Percentiles rank a stretch among this genome's conserved stretches.
Conservation (phyloP, 1,139 yeast species). For the Blastobotrys serpentis region DNA sequence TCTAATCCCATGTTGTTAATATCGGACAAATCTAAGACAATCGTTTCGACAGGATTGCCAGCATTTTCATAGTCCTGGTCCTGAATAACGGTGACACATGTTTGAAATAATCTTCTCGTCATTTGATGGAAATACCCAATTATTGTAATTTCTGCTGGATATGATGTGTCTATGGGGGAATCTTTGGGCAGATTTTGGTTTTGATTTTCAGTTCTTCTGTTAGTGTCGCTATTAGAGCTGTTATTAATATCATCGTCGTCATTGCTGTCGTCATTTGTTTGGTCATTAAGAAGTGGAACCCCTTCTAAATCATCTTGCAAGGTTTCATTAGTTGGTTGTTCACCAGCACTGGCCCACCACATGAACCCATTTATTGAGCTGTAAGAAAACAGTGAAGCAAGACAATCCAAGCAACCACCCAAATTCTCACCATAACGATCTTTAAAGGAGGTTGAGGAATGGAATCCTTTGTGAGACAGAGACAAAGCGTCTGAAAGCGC, state of each 20-base stretch:
- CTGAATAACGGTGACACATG: conserved; percentile 23
- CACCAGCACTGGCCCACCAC: conserved; percentile 89
- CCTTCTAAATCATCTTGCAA: conserved; percentile 35
- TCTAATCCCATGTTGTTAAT: conserved; percentile 72
- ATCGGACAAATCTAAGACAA: conserved; percentile 43
- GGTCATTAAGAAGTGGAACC: conserved; percentile 14
- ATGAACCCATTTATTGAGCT: conserved; percentile 49
- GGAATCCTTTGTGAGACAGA: conserved; percentile 23
- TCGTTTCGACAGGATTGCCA: conserved; percentile 40
- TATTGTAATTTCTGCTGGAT: conserved; percentile 26
- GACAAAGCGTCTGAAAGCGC: conserved; percentile 27
- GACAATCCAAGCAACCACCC: conserved; percentile 13
- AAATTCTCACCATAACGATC: conserved; percentile 13
- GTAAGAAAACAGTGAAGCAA: conserved; percentile 6
- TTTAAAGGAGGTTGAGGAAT: conserved; percentile 1
- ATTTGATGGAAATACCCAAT: conserved; percentile 36
- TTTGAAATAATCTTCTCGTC: conserved; percentile 31
- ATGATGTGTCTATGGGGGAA: neutral
- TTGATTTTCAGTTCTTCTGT: neutral
- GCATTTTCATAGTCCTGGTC: conserved; percentile 21
- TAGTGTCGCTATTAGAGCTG: neutral
- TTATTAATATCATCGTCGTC: conserved; percentile 4
- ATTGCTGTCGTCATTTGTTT: neutral
- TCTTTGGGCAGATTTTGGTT: neutral
- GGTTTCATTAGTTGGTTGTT: conserved; percentile 44